Conservation (phyloP, 257 asterid genomes). For the Nicotiana undulata region DNA sequence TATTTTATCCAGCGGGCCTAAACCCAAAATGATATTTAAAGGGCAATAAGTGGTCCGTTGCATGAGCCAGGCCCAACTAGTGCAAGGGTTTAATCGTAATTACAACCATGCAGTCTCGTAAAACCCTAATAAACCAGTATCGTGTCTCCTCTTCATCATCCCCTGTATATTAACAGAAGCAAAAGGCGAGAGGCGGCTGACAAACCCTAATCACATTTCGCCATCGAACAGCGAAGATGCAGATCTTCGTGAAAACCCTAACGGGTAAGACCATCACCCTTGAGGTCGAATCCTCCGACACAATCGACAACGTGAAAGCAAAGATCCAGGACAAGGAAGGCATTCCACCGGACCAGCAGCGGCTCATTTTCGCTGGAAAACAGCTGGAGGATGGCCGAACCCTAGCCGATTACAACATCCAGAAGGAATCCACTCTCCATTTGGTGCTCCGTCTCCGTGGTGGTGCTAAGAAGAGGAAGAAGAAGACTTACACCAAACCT, state of each 20-base stretch:
- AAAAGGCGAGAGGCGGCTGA: neutral
- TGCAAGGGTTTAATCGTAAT: no score
- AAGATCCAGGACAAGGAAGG: constrained; percentile 7
- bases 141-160: neutral
- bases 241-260: constrained; percentile 6
- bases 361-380: neutral
- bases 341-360: constrained; percentile 5
- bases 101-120: no score
- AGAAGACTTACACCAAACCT: constrained; percentile 11
- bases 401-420: constrained; percentile 4
- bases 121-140: no score
- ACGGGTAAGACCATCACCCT: neutral
- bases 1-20: no score
- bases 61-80: no score
- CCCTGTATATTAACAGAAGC: neutral
- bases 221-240: neutral
- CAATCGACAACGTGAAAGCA: constrained; percentile 7
- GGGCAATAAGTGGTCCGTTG: no score
- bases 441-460: constrained; percentile 1
- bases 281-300: constrained; percentile 4
- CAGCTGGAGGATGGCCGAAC: constrained; percentile 1
- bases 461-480: constrained; percentile 8
- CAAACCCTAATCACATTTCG: neutral
- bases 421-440: constrained; percentile 2
- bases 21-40: no score